Evolutionary conservation across 345 rosid genomes (phyloP).

Genomic region (Populus deltoides): DNA sequence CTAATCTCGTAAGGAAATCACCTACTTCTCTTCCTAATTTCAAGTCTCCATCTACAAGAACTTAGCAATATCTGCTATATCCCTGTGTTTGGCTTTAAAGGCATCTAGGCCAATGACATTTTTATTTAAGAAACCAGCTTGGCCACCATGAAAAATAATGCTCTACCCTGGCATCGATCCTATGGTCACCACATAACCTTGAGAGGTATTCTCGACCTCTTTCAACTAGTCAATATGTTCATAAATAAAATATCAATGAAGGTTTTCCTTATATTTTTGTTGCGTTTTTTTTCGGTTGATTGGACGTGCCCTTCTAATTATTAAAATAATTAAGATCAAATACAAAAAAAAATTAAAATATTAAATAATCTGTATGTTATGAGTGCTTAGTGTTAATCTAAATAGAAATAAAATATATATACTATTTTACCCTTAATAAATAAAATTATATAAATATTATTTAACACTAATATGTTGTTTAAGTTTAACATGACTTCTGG

Average conservation of each 20-base stretch:
- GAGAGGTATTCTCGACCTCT: constrained; percentile 54
- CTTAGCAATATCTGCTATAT: constrained; percentile 84
- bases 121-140: constrained; percentile 54
- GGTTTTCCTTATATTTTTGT: not conserved
- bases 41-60: constrained; percentile 60
- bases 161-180: constrained; percentile 51
- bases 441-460: too few species aligned
- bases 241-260: not conserved
- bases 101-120: constrained; percentile 53
- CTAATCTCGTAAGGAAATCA: constrained; percentile 44
- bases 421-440: too few species aligned
- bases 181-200: constrained; percentile 32
- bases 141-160: constrained; percentile 67
- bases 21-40: constrained; percentile 57
- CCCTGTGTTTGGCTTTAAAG: constrained; percentile 50
- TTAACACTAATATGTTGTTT: not conserved
- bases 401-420: too few species aligned
- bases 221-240: constrained; percentile 23
- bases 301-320: too few species aligned
- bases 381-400: too few species aligned
- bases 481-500: not conserved
- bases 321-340: too few species aligned
- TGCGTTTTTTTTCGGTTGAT: not conserved
- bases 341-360: too few species aligned
- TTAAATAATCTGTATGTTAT: too few species aligned